These are phyloP conservation scores for Trichoderma gamsii DNA, from an alignment of 495 filamentous ascomycete species.

Conservation along the genomic window DNA sequence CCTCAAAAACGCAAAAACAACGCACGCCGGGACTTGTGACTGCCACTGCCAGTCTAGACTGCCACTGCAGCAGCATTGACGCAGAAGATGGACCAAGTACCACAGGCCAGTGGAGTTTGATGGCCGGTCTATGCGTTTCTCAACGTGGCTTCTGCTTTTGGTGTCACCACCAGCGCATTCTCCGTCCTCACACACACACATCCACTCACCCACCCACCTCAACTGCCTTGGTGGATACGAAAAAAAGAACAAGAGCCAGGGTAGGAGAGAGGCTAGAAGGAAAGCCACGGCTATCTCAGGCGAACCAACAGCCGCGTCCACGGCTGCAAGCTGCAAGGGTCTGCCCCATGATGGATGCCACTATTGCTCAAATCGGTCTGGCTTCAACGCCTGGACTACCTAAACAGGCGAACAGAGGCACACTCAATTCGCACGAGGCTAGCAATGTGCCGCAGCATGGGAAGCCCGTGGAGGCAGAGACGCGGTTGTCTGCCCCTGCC, in stretches of 20 bases:
- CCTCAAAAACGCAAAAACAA: background rate
- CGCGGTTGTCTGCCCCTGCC: no score
- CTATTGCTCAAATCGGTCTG: background rate
- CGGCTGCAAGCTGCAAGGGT: background rate
- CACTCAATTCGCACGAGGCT: background rate
- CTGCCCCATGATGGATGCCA: background rate
- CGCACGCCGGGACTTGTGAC: background rate
- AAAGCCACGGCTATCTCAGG: background rate
- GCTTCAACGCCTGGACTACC: background rate
- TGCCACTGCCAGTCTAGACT: background rate
- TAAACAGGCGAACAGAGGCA: conserved; percentile 10
- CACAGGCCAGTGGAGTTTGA: background rate
- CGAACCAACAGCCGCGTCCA: conserved; percentile 1
- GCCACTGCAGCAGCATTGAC: background rate
- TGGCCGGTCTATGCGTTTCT: conserved; percentile 2
- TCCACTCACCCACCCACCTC: background rate
- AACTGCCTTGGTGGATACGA: no score
- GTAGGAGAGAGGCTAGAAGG: background rate
- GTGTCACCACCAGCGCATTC: no score
- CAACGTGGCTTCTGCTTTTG: conserved; percentile 8
- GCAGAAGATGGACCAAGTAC: background rate
- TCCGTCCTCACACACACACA: no score
- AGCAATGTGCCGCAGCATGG: conserved; percentile 7
- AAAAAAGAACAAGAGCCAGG: background rate
- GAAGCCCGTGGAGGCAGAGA: background rate